Evolutionary conservation across 352 stramenopile species (phyloP), one percentile per base, ranked within the genome.

Genomic region (Thalassiosira gravida): DNA sequence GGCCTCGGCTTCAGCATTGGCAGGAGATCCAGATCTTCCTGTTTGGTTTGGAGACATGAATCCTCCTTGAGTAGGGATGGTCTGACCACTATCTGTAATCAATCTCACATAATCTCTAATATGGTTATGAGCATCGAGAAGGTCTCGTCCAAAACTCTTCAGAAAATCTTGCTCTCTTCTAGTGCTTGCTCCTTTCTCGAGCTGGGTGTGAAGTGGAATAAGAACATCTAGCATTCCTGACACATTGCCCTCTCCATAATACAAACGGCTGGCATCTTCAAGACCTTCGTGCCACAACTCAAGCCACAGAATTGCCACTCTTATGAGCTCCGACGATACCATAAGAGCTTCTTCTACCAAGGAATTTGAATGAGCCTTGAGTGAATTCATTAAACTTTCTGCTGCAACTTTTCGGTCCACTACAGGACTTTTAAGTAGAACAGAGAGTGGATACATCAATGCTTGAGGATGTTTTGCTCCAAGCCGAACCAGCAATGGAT

Each of bases 281-380:
- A 99, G 90, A 0, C 95, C 96, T 87, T 98, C 96, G 63, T 98
- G 97, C 97, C 97, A 99, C 78, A 97, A 95, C 80, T 99, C 97
- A 67, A 98, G 92, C 97, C 97, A 99, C 50, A 99, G 83, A 75
- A 99, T 98, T 20, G 97, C 97, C 9, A 99, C 96, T 13, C 97
- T 94, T 67, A 99, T 99, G 3, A 99, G 91, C 77, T 99, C 97
- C 0, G 94, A 93, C 56, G 95, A 98, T n/a, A 99, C 97, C 89
- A 99, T 96, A 13, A 97, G 91, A 20, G 97, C 96, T 86, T 99
- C 96, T 56, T 98, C 95, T 3, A 99, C 97, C 25, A 99, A 89
- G 11, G 95, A 89, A 69, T 95, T 94, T 58, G 97, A 97, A 74
- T 98, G 94, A 25, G 92, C 91, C 37, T 96, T 95, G 78, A 99